Evolutionary conservation across 257 asterid species (phyloP), one percentile per base, ranked within the genome.

Genomic region (Leptodermis oblonga): DNA sequence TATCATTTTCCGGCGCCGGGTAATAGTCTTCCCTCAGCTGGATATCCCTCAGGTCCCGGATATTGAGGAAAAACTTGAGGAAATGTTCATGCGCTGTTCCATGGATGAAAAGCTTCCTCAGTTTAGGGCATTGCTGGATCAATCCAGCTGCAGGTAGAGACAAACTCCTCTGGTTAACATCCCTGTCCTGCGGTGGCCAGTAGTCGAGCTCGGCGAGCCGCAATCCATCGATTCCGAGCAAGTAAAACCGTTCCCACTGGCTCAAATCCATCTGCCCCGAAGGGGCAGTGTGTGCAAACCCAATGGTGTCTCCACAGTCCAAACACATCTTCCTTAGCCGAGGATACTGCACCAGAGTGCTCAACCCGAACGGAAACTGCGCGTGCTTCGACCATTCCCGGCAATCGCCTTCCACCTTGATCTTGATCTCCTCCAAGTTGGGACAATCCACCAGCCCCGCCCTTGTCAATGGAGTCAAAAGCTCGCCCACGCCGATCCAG

Each of bases 41-140:
- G 46, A 94, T 88, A 72, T 94, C 99, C 69, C 97, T 71, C 28
- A 91, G 62, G 12, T 69, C 71, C 0, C 85, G 86, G 18, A 87
- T 91, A 10, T 74, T 63, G 18, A 76, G 86, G 0, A 90, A 73
- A 59, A 85, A 86, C 81, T 43, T 89, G 82, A 94, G 46, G 77
- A 91, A 94, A 70, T 94, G 99, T 79, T 94, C 99, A 30, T 94
- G 86, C 0, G 99, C 85, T 1, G 97, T 94, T 43, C 99, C 99
- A 42, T 91, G 99, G 14, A 94, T 86, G 76, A 91, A 83, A 42
- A 94, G 92, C 62, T 89, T 91, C 79, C 99, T 73, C 1, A 94
- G 82, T 13, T 81, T 74, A 26, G 55, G 26, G 61, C 97, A 87
- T 55, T 76, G 88, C 53, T 76, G 90, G 59, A 91, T 83, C 78